These are phyloP conservation scores for Fusarium penzigii DNA, from an alignment of 2,329 filamentous ascomycete species.

Conservation along the genomic window DNA sequence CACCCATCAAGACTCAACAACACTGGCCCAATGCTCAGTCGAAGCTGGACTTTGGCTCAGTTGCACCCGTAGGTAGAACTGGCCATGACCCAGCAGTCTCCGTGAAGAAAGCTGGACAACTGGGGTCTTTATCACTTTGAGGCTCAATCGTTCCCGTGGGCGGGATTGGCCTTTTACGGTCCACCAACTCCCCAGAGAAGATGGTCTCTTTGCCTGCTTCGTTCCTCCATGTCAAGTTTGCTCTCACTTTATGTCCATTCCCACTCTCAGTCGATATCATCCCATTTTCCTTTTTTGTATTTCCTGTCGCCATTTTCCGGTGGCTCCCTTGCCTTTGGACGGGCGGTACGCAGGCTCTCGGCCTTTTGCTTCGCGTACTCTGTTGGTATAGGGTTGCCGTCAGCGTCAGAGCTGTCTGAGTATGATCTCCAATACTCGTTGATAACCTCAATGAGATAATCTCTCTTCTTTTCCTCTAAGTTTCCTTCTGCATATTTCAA, in stretches of 20 bases:
- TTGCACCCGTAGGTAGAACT: not conserved
- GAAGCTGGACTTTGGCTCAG: conserved; percentile 1
- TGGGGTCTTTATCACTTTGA: not conserved
- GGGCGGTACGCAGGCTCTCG: not conserved
- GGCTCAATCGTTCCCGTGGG: not conserved
- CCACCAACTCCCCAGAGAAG: not conserved
- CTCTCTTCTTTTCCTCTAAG: not conserved
- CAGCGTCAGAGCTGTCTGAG: not conserved
- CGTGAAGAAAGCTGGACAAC: conserved; percentile 1
- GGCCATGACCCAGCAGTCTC: conserved; percentile 4
- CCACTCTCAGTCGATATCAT: too few species aligned
- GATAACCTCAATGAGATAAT: not conserved
- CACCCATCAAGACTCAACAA: conserved; percentile 1
- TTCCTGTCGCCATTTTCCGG: not conserved
- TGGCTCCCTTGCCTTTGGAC: not conserved
- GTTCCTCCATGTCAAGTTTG: not conserved
- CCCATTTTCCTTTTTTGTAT: conserved; percentile 1
- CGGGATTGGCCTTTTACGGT: not conserved
- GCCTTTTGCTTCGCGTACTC: not conserved
- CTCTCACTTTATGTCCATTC: too few species aligned
- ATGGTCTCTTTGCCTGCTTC: not conserved
- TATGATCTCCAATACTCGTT: not conserved
- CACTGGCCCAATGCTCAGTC: not conserved
- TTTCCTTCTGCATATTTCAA: not conserved
- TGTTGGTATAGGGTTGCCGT: not conserved